Evolutionary conservation across 495 filamentous ascomycete genomes (phyloP).

Genomic region (Lophium mytilinum): DNA sequence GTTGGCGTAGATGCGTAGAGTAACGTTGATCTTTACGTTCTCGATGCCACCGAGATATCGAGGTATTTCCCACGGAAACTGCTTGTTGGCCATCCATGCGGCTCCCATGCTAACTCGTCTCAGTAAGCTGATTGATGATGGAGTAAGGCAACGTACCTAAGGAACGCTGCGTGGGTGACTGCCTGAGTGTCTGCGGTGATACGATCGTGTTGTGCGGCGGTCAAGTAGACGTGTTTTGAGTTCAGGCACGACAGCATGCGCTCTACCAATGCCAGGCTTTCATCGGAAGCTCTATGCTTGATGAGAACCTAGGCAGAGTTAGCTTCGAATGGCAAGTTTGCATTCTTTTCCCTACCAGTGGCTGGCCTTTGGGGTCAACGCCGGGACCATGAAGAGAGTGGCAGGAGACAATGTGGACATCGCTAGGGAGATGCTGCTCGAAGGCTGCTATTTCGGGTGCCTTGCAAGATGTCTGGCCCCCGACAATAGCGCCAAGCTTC

Average conservation of each 20-base stretch:
- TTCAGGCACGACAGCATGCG: conserved; percentile 69
- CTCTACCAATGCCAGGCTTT: conserved; percentile 69
- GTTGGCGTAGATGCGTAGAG: conserved; percentile 90
- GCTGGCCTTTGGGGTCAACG: conserved; percentile 79
- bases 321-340: not conserved
- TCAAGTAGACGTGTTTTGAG: conserved; percentile 77
- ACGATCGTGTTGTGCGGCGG: conserved; percentile 79
- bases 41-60: conserved; percentile 96
- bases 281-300: conserved; percentile 76
- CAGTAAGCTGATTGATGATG: not conserved
- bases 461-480: conserved; percentile 97
- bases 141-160: conserved; percentile 34
- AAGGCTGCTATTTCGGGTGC: conserved; percentile 93
- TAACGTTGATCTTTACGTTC: conserved; percentile 98
- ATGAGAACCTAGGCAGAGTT: conserved; percentile 58
- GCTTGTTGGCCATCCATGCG: conserved; percentile 84
- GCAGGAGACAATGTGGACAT: conserved; percentile 91
- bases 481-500: conserved; percentile 86
- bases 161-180: conserved; percentile 92
- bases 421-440: conserved; percentile 73
- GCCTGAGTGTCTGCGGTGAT: conserved; percentile 98
- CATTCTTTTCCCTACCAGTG: conserved; percentile 52
- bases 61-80: conserved; percentile 91
- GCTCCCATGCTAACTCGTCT: conserved; percentile 68
- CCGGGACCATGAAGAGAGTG: conserved; percentile 94